Percentiles rank a stretch among this genome's conserved stretches.
Conservation (phyloP, 164 flowering plant genomes). For the Sextonia rubra region DNA sequence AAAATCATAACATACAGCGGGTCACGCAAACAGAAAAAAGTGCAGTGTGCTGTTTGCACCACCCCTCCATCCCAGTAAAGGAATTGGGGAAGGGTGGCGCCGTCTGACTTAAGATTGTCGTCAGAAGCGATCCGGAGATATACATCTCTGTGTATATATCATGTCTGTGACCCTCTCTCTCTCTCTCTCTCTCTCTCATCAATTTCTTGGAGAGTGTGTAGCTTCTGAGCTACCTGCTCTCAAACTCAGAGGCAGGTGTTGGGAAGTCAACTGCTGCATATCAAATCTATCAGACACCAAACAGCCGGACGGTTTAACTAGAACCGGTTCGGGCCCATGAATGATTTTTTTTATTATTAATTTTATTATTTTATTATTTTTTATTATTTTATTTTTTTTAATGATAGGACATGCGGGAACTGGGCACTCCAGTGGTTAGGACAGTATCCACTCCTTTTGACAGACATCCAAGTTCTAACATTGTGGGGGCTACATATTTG, state of each 20-base stretch:
- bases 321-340: background rate
- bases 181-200: background rate
- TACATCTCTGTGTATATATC: background rate
- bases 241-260: background rate
- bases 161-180: background rate
- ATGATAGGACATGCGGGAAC: too few relatives aligned
- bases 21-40: background rate
- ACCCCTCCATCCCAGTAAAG: background rate
- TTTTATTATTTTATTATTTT: too few relatives aligned
- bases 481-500: too few relatives aligned
- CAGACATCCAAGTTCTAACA: too few relatives aligned
- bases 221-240: background rate
- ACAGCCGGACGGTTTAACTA: background rate
- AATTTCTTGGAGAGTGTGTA: background rate
- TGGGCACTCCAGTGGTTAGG: too few relatives aligned
- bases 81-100: conserved; percentile 5
- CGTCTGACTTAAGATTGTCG: conserved; percentile 8
- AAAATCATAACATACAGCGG: too few relatives aligned
- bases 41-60: background rate
- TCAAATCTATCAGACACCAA: background rate
- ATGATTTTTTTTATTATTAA: background rate
- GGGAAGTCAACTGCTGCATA: background rate
- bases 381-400: too few relatives aligned
- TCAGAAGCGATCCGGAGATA: background rate
- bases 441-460: too few relatives aligned